Conservation (phyloP, 345 rosid genomes). For the Bruguiera gymnorhiza region DNA sequence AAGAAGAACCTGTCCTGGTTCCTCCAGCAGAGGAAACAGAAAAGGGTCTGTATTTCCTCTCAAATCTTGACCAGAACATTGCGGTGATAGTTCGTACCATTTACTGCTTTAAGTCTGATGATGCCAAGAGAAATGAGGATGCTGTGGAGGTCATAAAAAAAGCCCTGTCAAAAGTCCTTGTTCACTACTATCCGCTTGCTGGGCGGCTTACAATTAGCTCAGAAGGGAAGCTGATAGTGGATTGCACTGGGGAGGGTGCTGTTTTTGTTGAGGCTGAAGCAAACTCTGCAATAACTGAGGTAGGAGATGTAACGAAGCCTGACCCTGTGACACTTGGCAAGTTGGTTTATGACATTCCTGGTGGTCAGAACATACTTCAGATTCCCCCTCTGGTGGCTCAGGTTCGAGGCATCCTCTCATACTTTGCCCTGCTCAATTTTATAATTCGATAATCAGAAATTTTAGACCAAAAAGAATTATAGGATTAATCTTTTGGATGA, state of each 20-base stretch:
- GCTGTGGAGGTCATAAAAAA: slow-evolving; percentile 55
- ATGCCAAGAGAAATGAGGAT: slow-evolving; percentile 53
- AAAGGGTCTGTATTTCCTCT: slow-evolving; percentile 64
- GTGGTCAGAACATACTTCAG: slow-evolving; percentile 69
- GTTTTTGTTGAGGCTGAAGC: slow-evolving; percentile 87
- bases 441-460: too few species aligned
- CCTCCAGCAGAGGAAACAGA: slow-evolving; percentile 61
- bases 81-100: slow-evolving; percentile 72
- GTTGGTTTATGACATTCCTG: slow-evolving; percentile 70
- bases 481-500: too few species aligned
- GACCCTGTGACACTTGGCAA: slow-evolving; percentile 72
- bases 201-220: slow-evolving; percentile 71
- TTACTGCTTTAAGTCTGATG: slow-evolving; percentile 68
- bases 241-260: slow-evolving; percentile 80
- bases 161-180: slow-evolving; percentile 67
- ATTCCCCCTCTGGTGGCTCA: slow-evolving; percentile 73
- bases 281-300: slow-evolving; percentile 43
- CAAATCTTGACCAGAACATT: slow-evolving; percentile 87
- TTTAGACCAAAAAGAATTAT: too few species aligned
- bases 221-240: slow-evolving; percentile 68
- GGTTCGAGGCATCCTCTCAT: slow-evolving; percentile 34
- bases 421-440: not conserved
- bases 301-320: slow-evolving; percentile 55
- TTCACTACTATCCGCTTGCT: slow-evolving; percentile 66
- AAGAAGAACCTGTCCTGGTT: slow-evolving; percentile 51